Evolutionary conservation across 202 grass and related monocot species (phyloP).

Genomic region (Tripidium arundinaceum): DNA sequence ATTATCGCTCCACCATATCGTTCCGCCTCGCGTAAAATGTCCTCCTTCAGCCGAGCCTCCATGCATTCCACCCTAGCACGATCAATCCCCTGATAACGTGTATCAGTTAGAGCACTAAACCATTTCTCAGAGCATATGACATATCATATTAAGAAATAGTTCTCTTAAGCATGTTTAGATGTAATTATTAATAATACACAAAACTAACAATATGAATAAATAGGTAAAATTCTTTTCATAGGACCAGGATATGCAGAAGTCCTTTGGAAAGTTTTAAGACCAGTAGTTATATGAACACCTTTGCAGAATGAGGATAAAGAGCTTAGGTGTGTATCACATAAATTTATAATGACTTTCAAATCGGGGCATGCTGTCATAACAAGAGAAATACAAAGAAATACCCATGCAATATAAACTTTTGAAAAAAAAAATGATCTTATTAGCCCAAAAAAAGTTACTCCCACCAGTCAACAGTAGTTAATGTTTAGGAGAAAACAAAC

Average conservation of each 20-base stretch:
- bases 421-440: background rate
- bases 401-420: background rate
- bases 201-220: slow-evolving; percentile 18
- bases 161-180: slow-evolving; percentile 11
- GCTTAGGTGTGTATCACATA: background rate
- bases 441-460: slow-evolving; percentile 18
- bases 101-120: slow-evolving; percentile 31
- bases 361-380: background rate
- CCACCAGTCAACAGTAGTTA: background rate
- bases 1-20: slow-evolving; percentile 76
- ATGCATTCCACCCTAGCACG: slow-evolving; percentile 89
- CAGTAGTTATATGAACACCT: background rate
- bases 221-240: slow-evolving; percentile 13
- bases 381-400: background rate
- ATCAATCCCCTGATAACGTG: slow-evolving; percentile 65
- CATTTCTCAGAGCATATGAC: background rate
- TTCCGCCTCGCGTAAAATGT: slow-evolving; percentile 86
- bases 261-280: slow-evolving; percentile 15
- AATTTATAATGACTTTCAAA: background rate
- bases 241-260: slow-evolving; percentile 6
- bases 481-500: background rate
- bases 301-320: slow-evolving; percentile 26
- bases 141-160: slow-evolving; percentile 10
- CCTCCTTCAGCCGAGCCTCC: slow-evolving; percentile 96
- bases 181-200: background rate